Evolutionary conservation across 176 grass and related monocot genomes (phyloP).

Genomic region (Elymus sibiricus): DNA sequence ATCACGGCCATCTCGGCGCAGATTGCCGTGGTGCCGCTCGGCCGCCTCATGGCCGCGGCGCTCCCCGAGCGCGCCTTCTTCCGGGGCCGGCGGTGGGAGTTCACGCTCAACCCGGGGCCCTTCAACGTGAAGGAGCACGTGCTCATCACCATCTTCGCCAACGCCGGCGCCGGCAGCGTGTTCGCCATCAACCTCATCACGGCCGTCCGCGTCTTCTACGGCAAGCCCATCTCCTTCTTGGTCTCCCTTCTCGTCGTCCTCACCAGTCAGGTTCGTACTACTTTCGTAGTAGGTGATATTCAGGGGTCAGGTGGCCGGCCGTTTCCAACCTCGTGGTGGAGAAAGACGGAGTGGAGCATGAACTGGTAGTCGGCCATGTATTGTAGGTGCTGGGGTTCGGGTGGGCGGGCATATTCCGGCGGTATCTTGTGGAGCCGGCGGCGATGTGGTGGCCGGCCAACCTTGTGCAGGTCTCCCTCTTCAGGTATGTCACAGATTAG

Average conservation of each 20-base stretch:
- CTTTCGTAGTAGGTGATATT: not conserved
- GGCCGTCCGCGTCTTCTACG: constrained; percentile 24
- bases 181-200: constrained; percentile 83
- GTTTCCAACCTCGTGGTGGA: too few species aligned
- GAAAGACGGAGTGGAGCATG: not conserved
- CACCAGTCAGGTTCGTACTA: constrained; percentile 58
- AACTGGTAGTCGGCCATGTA: not conserved
- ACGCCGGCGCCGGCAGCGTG: constrained; percentile 81
- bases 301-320: too few species aligned
- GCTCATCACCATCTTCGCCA: constrained; percentile 95
- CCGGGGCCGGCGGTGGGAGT: constrained; percentile 52
- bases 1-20: constrained; percentile 35
- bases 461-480: too few species aligned
- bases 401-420: too few species aligned
- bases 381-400: not conserved
- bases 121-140: too few species aligned
- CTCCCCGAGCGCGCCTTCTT: not conserved
- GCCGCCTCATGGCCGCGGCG: not conserved
- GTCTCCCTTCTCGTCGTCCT: constrained; percentile 82
- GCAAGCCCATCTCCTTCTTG: constrained; percentile 68
- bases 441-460: too few species aligned
- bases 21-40: not conserved
- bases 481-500: too few species aligned
- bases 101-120: constrained; percentile 66
- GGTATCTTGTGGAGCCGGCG: too few species aligned